Percentiles rank a stretch among this genome's conserved stretches.
Evolutionary conservation across 495 filamentous ascomycete species (phyloP).

Genomic region (Aspergillus asperescens): DNA sequence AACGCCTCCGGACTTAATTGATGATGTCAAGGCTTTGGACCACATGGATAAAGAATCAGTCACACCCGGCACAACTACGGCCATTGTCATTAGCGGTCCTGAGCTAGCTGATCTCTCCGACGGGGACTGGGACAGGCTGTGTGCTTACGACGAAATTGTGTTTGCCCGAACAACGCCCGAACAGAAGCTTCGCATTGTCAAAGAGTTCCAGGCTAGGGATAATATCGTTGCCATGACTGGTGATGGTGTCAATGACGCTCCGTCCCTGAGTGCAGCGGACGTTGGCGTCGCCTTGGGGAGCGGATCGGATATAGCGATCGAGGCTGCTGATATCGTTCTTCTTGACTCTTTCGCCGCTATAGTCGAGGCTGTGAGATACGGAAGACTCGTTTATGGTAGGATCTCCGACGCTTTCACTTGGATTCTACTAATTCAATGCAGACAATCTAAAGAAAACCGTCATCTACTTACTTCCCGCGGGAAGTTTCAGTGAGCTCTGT

Average conservation of each 20-base stretch:
- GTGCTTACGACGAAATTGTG: constrained; percentile 58
- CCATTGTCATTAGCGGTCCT: constrained; percentile 32
- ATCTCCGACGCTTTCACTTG: too few species aligned
- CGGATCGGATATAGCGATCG: constrained; percentile 59
- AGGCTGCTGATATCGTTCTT: constrained; percentile 66
- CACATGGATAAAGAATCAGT: neutral
- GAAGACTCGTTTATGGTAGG: constrained; percentile 42
- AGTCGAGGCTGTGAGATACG: constrained; percentile 61
- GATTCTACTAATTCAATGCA: neutral
- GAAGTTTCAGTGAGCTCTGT: constrained; percentile 61
- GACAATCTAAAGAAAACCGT: constrained; percentile 56
- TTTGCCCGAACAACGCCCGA: constrained; percentile 69
- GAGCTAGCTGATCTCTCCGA: constrained; percentile 56
- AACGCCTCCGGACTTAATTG: constrained; percentile 4
- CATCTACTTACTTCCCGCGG: constrained; percentile 55
- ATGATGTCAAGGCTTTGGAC: constrained; percentile 13
- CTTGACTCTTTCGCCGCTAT: constrained; percentile 61
- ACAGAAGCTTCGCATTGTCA: constrained; percentile 70
- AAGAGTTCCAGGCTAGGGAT: constrained; percentile 52
- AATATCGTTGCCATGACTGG: constrained; percentile 51
- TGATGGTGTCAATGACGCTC: constrained; percentile 57
- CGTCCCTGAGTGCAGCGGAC: constrained; percentile 50
- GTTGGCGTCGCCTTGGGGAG: constrained; percentile 49
- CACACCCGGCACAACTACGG: neutral
- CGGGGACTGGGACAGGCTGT: constrained; percentile 53